Percentiles rank a stretch among this genome's conserved stretches.
phyloP scores from a whole-genome alignment of 352 stramenopile genomes.

The Saprolegnia parasitica region DNA sequence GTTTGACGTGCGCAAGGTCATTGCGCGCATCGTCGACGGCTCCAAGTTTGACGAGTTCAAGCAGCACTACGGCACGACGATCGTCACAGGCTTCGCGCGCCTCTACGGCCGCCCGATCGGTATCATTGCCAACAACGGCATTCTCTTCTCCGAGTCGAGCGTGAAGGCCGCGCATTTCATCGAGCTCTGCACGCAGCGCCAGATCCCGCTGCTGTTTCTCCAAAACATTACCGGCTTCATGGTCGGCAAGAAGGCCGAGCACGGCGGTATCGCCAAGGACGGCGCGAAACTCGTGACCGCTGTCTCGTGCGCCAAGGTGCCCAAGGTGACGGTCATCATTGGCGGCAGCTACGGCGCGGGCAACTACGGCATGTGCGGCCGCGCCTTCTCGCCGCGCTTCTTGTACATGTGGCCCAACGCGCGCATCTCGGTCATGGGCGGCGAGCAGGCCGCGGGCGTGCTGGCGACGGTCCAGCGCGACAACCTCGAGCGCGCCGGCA shows the following conservation, averaged over 20 bases:
- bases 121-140: conserved; percentile 98
- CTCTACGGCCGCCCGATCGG: conserved; percentile 94
- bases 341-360: conserved; percentile 95
- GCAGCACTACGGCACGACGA: conserved; percentile 92
- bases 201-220: conserved; percentile 96
- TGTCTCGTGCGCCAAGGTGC: conserved; percentile 91
- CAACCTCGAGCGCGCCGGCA: conserved; percentile 68
- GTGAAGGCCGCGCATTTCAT: conserved; percentile 98
- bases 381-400: conserved; percentile 94
- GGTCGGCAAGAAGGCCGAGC: conserved; percentile 95
- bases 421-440: conserved; percentile 96
- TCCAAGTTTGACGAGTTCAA: conserved; percentile 98
- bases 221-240: conserved; percentile 99
- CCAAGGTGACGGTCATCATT: conserved; percentile 98
- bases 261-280: conserved; percentile 97
- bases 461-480: conserved; percentile 93
- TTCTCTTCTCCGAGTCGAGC: conserved; percentile 90
- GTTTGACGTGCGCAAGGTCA: conserved; percentile 95
- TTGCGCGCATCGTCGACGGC: conserved; percentile 95
- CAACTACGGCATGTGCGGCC: conserved; percentile 98
- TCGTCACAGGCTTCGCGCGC: conserved; percentile 96
- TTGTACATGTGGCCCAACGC: conserved; percentile 98
- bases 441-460: conserved; percentile 94
- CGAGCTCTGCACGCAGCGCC: conserved; percentile 94
- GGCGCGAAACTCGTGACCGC: conserved; percentile 95